These are phyloP conservation scores for Tillandsia leiboldiana DNA, from an alignment of 176 grass and related monocot genomes.

Conservation along the genomic window DNA sequence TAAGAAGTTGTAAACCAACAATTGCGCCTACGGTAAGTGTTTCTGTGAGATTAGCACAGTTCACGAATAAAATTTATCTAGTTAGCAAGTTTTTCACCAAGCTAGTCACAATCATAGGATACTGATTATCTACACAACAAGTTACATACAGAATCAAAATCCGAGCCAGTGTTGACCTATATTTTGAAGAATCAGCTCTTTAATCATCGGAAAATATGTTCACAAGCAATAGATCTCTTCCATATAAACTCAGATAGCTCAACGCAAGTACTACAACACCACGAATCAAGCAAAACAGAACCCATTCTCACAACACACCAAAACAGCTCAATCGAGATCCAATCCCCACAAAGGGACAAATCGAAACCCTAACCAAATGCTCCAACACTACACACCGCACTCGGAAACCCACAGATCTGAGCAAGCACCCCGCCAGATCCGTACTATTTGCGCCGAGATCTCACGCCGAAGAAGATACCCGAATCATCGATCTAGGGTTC, in stretches of 20 bases:
- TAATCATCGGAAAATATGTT: too few species aligned
- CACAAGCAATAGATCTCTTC: not conserved
- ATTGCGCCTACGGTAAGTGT: too few species aligned
- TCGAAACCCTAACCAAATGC: not conserved
- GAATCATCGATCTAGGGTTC: not conserved
- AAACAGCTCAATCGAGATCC: not conserved
- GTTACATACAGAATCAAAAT: too few species aligned
- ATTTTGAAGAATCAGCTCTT: too few species aligned
- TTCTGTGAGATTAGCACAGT: too few species aligned
- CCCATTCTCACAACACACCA: not conserved
- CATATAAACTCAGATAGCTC: not conserved
- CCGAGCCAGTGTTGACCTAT: too few species aligned
- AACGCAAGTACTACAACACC: not conserved
- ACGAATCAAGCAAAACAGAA: not conserved
- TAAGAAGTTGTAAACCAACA: not conserved
- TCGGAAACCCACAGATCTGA: conserved; percentile 8
- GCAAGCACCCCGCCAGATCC: not conserved
- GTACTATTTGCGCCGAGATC: not conserved
- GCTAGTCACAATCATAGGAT: too few species aligned
- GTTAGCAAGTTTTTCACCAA: too few species aligned
- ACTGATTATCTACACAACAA: too few species aligned
- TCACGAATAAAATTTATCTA: too few species aligned
- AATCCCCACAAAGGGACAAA: not conserved
- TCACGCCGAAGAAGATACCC: not conserved
- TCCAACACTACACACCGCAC: not conserved